Evolutionary conservation across 441 rosid genomes (phyloP), one percentile per base, ranked within the genome.

Genomic region (Theobroma grandiflorum): DNA sequence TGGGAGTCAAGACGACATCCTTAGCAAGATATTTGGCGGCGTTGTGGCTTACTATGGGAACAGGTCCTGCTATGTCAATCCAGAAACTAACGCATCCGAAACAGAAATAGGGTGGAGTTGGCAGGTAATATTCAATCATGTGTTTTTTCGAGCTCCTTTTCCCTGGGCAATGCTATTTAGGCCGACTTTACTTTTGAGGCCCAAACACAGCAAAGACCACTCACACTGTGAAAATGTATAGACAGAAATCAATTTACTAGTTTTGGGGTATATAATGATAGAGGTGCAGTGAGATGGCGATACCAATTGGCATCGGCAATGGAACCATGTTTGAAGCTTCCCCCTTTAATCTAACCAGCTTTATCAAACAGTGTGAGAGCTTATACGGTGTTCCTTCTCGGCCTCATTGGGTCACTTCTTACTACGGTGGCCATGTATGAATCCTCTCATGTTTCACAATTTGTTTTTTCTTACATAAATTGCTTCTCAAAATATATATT

Each of bases 331-430:
- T 91, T 62, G 91, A 83, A 63, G 58, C 89, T 0, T 3, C 33
- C 2, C 89, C 95, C 0, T 92, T 89, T 75, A 75, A 91, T 75
- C 80, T 91, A 52, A 80, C 71, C 8, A 15, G 7, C 33, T 89
- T 65, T 76, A 42, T 49, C 0, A 8, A 83, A 0, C 16, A 43
- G 0, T 95, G 96, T 87, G 38, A 78, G 37, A 6, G 38, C 38
- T 0, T 0, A 1, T 93, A 77, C n/a, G 92, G 95, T 4, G 95
- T 95, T 65, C 38, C 83, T 61, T 93, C 98, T 58, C 81, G 89
- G 15, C 95, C 94, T 71, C 94, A 89, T 38, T 94, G 98, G 98
- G 79, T 90, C 78, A 87, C 92, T 14, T 83, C 97, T 2, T 88
- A 92, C 52, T 95, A 88, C 31, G 98, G 95, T 35, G 95, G 95